phyloP scores from a whole-genome alignment of 2,329 filamentous ascomycete genomes.

The Aspergillus puulaauensis region DNA sequence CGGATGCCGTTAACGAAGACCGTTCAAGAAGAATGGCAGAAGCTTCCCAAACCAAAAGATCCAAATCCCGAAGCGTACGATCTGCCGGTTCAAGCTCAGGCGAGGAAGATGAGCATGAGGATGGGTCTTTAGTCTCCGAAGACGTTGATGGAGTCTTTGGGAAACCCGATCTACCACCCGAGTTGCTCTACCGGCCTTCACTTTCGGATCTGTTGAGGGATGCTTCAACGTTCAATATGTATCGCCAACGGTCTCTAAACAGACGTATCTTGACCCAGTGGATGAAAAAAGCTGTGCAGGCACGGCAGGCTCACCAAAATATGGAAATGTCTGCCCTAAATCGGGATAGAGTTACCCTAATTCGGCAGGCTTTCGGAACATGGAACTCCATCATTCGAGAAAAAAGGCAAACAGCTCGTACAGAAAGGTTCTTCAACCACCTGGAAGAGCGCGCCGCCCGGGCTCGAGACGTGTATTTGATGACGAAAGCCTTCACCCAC shows the following conservation, averaged over 20 bases:
- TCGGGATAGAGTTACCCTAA: slow-evolving; percentile 52
- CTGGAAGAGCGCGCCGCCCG: slow-evolving; percentile 61
- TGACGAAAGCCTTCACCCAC: slow-evolving; percentile 64
- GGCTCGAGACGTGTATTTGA: slow-evolving; percentile 65
- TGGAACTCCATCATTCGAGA: slow-evolving; percentile 46
- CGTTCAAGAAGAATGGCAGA: slow-evolving; percentile 29
- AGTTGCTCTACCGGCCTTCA: slow-evolving; percentile 49
- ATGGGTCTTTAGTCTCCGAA: slow-evolving; percentile 21
- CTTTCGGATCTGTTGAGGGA: slow-evolving; percentile 53
- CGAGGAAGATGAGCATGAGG: slow-evolving; percentile 14
- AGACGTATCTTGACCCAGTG: slow-evolving; percentile 47
- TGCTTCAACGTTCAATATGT: slow-evolving; percentile 50
- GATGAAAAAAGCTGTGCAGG: slow-evolving; percentile 45
- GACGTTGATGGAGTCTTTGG: slow-evolving; percentile 25
- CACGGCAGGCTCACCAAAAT: slow-evolving; percentile 35
- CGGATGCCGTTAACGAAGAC: slow-evolving; percentile 29
- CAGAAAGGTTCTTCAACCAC: slow-evolving; percentile 54
- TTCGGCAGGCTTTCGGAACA: slow-evolving; percentile 53
- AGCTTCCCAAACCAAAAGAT: slow-evolving; percentile 14
- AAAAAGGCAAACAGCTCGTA: slow-evolving; percentile 46
- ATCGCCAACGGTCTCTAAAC: slow-evolving; percentile 39
- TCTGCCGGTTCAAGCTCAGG: slow-evolving; percentile 14
- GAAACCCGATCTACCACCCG: slow-evolving; percentile 30
- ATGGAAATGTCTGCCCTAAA: slow-evolving; percentile 48
- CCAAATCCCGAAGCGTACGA: slow-evolving; percentile 15